Base-by-base conservation (phyloP, 441 rosid species). In the Erodium texanum region DNA sequence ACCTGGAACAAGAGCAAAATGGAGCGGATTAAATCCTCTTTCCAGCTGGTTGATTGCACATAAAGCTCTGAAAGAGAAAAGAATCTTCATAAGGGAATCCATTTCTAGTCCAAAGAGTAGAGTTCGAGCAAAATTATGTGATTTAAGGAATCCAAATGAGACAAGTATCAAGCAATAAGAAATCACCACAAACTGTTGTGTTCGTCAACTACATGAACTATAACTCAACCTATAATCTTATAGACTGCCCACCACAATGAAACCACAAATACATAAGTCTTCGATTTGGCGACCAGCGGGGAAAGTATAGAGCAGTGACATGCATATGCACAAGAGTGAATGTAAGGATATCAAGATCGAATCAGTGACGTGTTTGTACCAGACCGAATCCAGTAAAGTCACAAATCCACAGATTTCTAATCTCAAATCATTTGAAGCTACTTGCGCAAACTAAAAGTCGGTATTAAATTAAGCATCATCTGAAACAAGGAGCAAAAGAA, bases 121-220 rank as follows among this genome's bases (percentile, higher is more conserved):
- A 41, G 50, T 41, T 10, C 1, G 50, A 41, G 50, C 50, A 41
- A 10, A 41, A 10, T 10, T 41, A 41, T 12, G 50, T 41, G 34
- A 29, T 29, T 29, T 29, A 3, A 29, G 34, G 34, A 29, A 29
- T 29, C 0, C 34, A 7, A 29, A 29, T 29, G 34, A 29, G 6
- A 29, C 34, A 29, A 29, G 34, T 29, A 29, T 29, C 34, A 1
- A 29, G 34, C 34, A 29, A 29, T 29, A 29, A 29, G 68, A 83
- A 70, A 74, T 81, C 82, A 70, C 15, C 78, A 77, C 73, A 80
- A 71, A 74, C 64, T n/a, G 70, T 64, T 56, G 82, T 68, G 81
- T 71, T 86, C 96, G 19, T 79, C 65, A 71, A 66, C 73, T 71
- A 64, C 96, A 19, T 79, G 62, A 71, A 66, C 73, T 71, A 64